Conservation (phyloP, 2,329 filamentous ascomycete species). For the Fusarium setosum region DNA sequence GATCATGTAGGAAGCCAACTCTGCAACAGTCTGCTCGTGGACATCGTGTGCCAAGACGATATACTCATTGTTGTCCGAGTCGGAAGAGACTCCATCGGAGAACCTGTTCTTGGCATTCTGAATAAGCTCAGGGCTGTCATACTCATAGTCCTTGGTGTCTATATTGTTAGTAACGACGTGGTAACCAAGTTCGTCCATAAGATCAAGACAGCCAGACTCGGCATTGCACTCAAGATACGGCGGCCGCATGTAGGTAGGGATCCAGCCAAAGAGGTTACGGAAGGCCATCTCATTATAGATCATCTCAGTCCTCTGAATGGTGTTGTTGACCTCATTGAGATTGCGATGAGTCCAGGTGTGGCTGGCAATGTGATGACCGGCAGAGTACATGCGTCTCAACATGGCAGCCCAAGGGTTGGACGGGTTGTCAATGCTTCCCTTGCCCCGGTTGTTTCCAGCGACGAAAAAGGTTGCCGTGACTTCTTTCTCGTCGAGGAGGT, state of each 20-base stretch:
- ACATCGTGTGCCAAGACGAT: slow-evolving; percentile 67
- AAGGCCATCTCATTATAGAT: slow-evolving; percentile 58
- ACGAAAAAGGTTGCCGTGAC: slow-evolving; percentile 57
- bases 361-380: slow-evolving; percentile 59
- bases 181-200: slow-evolving; percentile 59
- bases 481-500: slow-evolving; percentile 46
- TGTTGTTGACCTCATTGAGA: slow-evolving; percentile 50
- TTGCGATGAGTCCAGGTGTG: slow-evolving; percentile 61
- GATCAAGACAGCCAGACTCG: slow-evolving; percentile 52
- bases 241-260: slow-evolving; percentile 57
- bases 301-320: slow-evolving; percentile 52
- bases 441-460: slow-evolving; percentile 54
- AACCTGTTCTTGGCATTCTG: slow-evolving; percentile 55
- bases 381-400: slow-evolving; percentile 53
- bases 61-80: slow-evolving; percentile 49
- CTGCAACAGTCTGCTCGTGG: slow-evolving; percentile 58
- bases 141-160: slow-evolving; percentile 71
- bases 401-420: slow-evolving; percentile 49
- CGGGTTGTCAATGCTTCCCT: slow-evolving; percentile 54
- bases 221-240: slow-evolving; percentile 57
- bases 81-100: slow-evolving; percentile 49
- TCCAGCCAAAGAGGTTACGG: slow-evolving; percentile 53
- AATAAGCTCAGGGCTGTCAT: slow-evolving; percentile 61
- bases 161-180: slow-evolving; percentile 68
- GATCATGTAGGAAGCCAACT: slow-evolving; percentile 57